These are phyloP conservation scores for Penicillium cataractarum DNA, from an alignment of 495 filamentous ascomycete species.

Conservation along the genomic window DNA sequence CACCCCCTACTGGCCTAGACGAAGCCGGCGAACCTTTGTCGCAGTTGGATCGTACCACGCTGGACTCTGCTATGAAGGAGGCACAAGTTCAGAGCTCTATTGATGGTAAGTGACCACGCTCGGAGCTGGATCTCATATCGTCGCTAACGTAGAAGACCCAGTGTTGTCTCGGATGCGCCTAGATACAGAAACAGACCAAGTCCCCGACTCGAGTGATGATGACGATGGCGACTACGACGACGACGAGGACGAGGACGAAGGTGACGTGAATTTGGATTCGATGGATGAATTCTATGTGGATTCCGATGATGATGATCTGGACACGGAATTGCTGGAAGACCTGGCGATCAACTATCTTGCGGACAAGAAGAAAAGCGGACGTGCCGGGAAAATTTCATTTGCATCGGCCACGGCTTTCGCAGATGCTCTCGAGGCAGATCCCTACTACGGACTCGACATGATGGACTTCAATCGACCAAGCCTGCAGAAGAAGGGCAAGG, in stretches of 20 bases:
- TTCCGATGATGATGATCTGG: constrained; percentile 20
- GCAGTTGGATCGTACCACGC: neutral
- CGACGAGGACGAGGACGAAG: constrained; percentile 28
- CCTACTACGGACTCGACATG: constrained; percentile 77
- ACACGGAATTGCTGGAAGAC: constrained; percentile 25
- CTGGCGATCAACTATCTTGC: constrained; percentile 18
- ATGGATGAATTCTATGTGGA: constrained; percentile 8
- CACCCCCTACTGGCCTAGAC: constrained; percentile 8
- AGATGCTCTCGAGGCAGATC: constrained; percentile 61
- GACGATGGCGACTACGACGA: neutral
- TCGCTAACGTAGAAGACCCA: constrained; percentile 13
- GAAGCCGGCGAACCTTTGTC: neutral
- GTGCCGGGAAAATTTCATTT: constrained; percentile 39
- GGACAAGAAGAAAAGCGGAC: constrained; percentile 14
- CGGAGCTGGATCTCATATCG: neutral
- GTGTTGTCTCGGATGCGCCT: constrained; percentile 23
- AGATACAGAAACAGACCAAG: constrained; percentile 15
- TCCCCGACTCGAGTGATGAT: constrained; percentile 8
- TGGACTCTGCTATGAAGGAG: neutral
- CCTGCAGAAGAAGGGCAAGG: constrained; percentile 58
- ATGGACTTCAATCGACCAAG: constrained; percentile 78
- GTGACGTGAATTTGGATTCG: constrained; percentile 10
- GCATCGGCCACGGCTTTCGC: constrained; percentile 66
- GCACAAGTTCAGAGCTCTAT: constrained; percentile 14
- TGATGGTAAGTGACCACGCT: constrained; percentile 5